Conservation (phyloP, 345 rosid genomes). For the Chamaenerion angustifolium region DNA sequence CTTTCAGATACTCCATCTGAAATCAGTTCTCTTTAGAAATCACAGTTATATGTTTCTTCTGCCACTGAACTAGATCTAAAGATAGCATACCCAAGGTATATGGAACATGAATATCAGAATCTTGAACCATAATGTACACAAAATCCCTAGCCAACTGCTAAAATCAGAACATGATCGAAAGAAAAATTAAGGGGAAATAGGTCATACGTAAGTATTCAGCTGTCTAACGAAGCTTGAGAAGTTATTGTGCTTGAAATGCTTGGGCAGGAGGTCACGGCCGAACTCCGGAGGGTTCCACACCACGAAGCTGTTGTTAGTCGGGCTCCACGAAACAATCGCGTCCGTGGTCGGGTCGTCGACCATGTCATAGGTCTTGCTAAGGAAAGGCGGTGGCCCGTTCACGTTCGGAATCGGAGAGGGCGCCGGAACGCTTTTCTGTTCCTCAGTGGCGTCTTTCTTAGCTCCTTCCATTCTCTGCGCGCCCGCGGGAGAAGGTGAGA, state of each 20-base stretch:
- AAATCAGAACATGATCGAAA: background rate
- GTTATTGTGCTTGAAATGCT: constrained; percentile 81
- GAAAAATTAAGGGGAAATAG: constrained; percentile 1
- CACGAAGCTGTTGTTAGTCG: constrained; percentile 63
- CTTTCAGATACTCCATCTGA: no score
- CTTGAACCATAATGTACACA: no score
- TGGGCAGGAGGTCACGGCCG: constrained; percentile 63
- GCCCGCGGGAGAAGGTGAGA: no score
- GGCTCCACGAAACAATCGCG: constrained; percentile 70
- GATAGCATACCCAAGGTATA: no score
- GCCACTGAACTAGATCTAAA: no score
- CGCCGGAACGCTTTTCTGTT: background rate
- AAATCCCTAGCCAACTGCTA: no score
- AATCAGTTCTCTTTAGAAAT: no score
- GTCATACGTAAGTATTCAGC: constrained; percentile 71
- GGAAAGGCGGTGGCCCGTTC: constrained; percentile 65
- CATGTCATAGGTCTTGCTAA: constrained; percentile 90
- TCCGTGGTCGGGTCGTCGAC: constrained; percentile 78
- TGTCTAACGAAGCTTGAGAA: constrained; percentile 91
- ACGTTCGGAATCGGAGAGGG: constrained; percentile 29
- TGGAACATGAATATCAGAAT: no score
- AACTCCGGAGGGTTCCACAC: constrained; percentile 91
- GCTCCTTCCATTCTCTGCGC: no score
- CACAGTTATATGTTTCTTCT: no score
- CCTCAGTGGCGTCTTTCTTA: no score